These are phyloP conservation scores for Sphagnum magellanicum DNA, from an alignment of 228 moss, liverwort and hornwort species.

Conservation along the genomic window DNA sequence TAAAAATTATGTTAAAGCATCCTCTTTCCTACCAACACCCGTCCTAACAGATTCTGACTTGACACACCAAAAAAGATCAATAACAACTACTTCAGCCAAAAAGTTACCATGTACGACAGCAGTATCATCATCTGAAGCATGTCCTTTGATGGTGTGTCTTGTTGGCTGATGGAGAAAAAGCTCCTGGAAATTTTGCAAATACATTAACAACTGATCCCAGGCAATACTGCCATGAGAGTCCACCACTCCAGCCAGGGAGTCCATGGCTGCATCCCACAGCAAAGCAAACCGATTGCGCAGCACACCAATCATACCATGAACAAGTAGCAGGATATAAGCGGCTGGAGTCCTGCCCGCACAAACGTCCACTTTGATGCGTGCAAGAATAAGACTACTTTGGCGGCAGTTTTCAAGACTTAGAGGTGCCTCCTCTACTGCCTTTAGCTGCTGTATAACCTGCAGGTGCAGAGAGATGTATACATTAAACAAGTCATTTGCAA, in stretches of 20 bases:
- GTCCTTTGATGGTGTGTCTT: constrained; percentile 15
- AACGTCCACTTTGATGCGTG: constrained; percentile 69
- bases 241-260: constrained; percentile 63
- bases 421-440: constrained; percentile 60
- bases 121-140: constrained; percentile 19
- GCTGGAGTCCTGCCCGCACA: constrained; percentile 54
- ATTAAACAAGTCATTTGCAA: background rate
- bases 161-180: constrained; percentile 47
- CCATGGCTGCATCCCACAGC: constrained; percentile 81
- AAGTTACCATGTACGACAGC: constrained; percentile 29
- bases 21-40: too few species aligned
- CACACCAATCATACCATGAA: constrained; percentile 76
- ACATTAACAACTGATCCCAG: constrained; percentile 54
- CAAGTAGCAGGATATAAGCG: constrained; percentile 59
- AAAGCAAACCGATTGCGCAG: constrained; percentile 84
- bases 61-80: too few species aligned
- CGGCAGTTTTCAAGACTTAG: constrained; percentile 64
- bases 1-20: too few species aligned
- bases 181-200: constrained; percentile 50
- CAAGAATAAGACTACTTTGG: constrained; percentile 54
- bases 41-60: too few species aligned
- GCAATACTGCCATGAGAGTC: constrained; percentile 41
- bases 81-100: constrained; percentile 1
- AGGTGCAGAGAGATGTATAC: background rate
- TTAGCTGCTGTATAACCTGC: constrained; percentile 66